Conservation (phyloP, 2,329 filamentous ascomycete species). For the Reticulascus tulasneorum region DNA sequence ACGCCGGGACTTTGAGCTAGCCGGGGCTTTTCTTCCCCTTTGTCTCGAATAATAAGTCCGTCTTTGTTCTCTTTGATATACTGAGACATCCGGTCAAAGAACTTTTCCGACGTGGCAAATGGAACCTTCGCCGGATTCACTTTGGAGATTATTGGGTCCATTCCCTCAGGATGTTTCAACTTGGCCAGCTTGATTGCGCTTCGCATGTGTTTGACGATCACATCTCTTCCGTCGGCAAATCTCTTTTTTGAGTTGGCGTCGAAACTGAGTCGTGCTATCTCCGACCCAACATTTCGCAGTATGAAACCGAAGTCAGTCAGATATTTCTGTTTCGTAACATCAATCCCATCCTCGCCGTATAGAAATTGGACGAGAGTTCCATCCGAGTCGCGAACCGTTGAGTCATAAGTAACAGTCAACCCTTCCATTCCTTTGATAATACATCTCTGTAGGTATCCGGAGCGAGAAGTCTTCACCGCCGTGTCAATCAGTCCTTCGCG, state of each 20-base stretch:
- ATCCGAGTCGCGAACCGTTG: conserved; percentile 88
- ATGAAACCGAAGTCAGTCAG: conserved; percentile 87
- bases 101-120: conserved; percentile 86
- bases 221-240: conserved; percentile 49
- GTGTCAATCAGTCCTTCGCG: conserved; percentile 98
- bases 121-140: conserved; percentile 74
- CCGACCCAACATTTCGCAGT: conserved; percentile 77
- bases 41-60: conserved; percentile 45
- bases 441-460: conserved; percentile 93
- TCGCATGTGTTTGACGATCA: conserved; percentile 76
- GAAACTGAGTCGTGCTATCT: conserved; percentile 73
- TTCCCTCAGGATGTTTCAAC: conserved; percentile 49
- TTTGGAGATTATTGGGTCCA: conserved; percentile 70
- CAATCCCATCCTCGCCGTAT: conserved; percentile 93
- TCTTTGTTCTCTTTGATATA: conserved; percentile 78
- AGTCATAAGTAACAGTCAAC: conserved; percentile 86
- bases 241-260: conserved; percentile 42
- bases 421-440: conserved; percentile 99
- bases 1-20: conserved; percentile 31
- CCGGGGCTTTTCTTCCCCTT: conserved; percentile 28
- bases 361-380: conserved; percentile 92
- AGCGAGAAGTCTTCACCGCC: conserved; percentile 95
- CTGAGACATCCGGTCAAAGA: conserved; percentile 66
- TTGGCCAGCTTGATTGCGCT: conserved; percentile 71
- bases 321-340: conserved; percentile 92